Conservation (phyloP, 768 basidiomycete genomes). For the Phanerochaete sordida region DNA sequence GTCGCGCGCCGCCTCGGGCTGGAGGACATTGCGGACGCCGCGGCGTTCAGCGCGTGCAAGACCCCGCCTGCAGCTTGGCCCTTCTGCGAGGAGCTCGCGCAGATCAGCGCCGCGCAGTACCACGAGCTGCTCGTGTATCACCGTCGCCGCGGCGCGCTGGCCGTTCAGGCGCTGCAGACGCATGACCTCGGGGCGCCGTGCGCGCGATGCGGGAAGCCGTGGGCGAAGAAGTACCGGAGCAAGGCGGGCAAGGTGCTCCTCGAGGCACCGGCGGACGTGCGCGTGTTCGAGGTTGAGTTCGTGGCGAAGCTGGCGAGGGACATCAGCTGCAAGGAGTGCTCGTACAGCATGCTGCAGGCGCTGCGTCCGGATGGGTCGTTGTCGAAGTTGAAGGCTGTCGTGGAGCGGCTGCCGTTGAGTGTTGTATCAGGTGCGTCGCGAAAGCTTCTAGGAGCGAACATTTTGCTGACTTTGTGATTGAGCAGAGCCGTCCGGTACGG, state of each 20-base stretch:
- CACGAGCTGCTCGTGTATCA: conserved; percentile 63
- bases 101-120: conserved; percentile 67
- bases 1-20: conserved; percentile 65
- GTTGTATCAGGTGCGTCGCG: conserved; percentile 17
- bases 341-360: conserved; percentile 62
- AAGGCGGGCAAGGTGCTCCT: neutral
- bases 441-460: no score
- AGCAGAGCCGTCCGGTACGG: no score
- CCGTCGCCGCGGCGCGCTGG: conserved; percentile 46
- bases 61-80: conserved; percentile 54
- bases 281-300: conserved; percentile 32
- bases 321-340: conserved; percentile 54
- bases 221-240: conserved; percentile 66
- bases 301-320: conserved; percentile 47
- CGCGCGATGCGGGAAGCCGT: neutral
- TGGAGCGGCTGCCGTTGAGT: conserved; percentile 50
- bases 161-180: conserved; percentile 42
- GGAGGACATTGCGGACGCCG: conserved; percentile 57
- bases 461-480: no score
- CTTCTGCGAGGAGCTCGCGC: conserved; percentile 57
- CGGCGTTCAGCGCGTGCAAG: conserved; percentile 55
- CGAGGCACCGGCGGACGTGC: neutral
- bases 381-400: conserved; percentile 47
- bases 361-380: conserved; percentile 41
- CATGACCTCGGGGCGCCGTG: conserved; percentile 35